These are phyloP conservation scores for Maudiozyma pseudohumilis DNA, from an alignment of 805 yeast species.

Conservation along the genomic window DNA sequence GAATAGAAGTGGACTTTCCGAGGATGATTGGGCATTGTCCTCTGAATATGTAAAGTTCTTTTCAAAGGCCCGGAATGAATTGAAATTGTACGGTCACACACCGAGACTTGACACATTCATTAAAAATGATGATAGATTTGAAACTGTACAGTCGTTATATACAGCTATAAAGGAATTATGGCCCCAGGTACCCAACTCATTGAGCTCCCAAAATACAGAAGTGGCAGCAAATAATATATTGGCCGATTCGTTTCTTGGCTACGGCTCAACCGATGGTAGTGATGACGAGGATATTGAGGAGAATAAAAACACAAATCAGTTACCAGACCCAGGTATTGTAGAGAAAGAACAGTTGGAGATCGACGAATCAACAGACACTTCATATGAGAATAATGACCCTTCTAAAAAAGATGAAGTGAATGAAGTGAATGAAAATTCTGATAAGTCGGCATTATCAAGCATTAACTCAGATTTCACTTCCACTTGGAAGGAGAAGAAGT, in stretches of 20 bases:
- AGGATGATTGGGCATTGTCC: slow-evolving; percentile 34
- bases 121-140: slow-evolving; percentile 15
- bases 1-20: slow-evolving; percentile 14
- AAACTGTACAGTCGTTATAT: slow-evolving; percentile 26
- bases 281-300: not conserved
- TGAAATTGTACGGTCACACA: slow-evolving; percentile 7
- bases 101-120: slow-evolving; percentile 15
- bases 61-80: slow-evolving; percentile 20
- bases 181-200: slow-evolving; percentile 17
- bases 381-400: no score
- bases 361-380: no score
- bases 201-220: not conserved
- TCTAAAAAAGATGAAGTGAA: no score
- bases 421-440: no score
- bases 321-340: not conserved
- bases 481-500: not conserved
- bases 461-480: not conserved
- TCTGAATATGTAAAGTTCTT: slow-evolving; percentile 30
- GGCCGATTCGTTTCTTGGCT: slow-evolving; percentile 5
- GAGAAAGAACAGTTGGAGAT: not conserved
- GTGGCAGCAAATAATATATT: not conserved
- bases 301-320: not conserved
- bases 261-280: slow-evolving; percentile 1
- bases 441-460: not conserved
- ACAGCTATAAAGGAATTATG: slow-evolving; percentile 25